Base-by-base conservation (phyloP, 805 yeast genomes). In the Hanseniaspora jakobsenii region DNA sequence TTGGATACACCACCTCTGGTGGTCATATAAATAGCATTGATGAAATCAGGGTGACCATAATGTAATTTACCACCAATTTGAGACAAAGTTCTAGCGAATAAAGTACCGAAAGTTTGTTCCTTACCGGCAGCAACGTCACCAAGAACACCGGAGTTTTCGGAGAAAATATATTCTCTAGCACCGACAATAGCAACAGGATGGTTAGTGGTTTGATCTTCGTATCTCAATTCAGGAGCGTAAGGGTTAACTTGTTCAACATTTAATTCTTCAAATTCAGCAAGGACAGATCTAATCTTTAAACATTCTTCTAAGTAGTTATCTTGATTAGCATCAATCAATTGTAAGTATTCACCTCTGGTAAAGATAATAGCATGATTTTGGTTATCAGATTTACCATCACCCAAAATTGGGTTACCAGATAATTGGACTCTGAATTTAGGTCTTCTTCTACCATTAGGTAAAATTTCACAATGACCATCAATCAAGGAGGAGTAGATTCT, bases 91-190 rank as follows among this genome's bases (percentile, higher is more conserved):
- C 93, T 73, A 10, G 91, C 83, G 56, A 80, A 81, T 53, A 81
- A 65, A 0, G 93, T 81, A 66, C 93, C 93, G 58, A 81, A 81
- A 46, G 91, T 81, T 64, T 81, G 93, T 67, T 81, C 93, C 61
- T 81, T 81, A 65, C 91, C 91, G 38, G 93, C 93, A 43, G 93
- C 93, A 58, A 81, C 81, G 66, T 81, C 93, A 67, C 91, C 93
- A 44, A 81, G 66, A 52, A 81, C 76, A 63, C 93, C 93, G 49
- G 84, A 72, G 66, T 80, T 81, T 64, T 81, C 91, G 44, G 89
- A 80, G 73, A 81, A 81, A 56, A 81, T 81, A 61, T 81, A 81
- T 63, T 81, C 93, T 67, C 93, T 72, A 26, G 91, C 85, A 64
- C 93, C 93, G 50, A 81, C 79, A 53, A 81, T 80, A 27, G 93